A percentile compares a stretch with the other conserved stretches of the same genome.
Conservation (phyloP, 495 filamentous ascomycete genomes). For the Trichocladium uniseriatum region DNA sequence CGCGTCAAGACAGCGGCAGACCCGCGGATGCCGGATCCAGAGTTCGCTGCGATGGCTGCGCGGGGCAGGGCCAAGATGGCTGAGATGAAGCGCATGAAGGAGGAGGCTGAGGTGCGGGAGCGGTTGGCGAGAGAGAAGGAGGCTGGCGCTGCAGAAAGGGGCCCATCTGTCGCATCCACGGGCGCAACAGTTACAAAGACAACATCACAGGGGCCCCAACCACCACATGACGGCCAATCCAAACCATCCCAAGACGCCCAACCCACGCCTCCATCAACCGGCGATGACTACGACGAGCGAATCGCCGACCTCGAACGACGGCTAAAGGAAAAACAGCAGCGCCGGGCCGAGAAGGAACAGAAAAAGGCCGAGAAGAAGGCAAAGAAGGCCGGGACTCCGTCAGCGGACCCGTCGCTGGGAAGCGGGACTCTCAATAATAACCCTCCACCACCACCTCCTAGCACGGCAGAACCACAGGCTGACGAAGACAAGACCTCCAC, state of each 20-base stretch:
- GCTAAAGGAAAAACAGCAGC: slow-evolving; percentile 21
- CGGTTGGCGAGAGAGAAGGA: slow-evolving; percentile 16
- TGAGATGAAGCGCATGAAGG: slow-evolving; percentile 27
- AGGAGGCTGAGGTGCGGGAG: slow-evolving; percentile 36
- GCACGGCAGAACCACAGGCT: slow-evolving; percentile 22
- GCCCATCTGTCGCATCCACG: too few species aligned
- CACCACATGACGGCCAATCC: not conserved
- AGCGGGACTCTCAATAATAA: slow-evolving; percentile 3
- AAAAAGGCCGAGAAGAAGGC: slow-evolving; percentile 23
- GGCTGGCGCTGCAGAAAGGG: not conserved
- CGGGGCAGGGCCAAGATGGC: slow-evolving; percentile 23
- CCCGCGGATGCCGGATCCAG: slow-evolving; percentile 3
- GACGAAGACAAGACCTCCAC: slow-evolving; percentile 19
- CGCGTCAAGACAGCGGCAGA: slow-evolving; percentile 9
- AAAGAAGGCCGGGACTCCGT: slow-evolving; percentile 11
- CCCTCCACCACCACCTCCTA: slow-evolving; percentile 12
- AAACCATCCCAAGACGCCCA: slow-evolving; percentile 6
- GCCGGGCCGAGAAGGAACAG: slow-evolving; percentile 28
- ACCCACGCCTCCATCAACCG: slow-evolving; percentile 1
- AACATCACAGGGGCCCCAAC: slow-evolving; percentile 8
- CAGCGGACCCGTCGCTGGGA: not conserved
- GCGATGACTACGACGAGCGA: slow-evolving; percentile 28
- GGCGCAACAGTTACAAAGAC: not conserved
- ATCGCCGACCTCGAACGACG: slow-evolving; percentile 35
- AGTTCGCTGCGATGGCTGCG: slow-evolving; percentile 17